Conservation (phyloP, 177 flowering plant species). For the Telopea speciosissima region DNA sequence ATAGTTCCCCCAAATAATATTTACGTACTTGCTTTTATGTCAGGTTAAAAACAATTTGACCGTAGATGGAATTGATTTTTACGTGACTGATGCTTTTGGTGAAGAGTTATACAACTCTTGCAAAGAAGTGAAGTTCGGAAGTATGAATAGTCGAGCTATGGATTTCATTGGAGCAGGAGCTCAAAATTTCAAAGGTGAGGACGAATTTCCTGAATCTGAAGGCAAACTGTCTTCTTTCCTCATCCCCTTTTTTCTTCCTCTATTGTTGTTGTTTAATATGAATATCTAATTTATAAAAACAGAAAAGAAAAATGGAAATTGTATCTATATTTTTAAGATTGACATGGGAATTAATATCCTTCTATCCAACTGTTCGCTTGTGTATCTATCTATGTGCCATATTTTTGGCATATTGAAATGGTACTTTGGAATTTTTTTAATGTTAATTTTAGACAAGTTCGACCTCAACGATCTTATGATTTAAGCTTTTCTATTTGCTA, state of each 20-base stretch:
- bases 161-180: constrained; percentile 95
- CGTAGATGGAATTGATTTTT: constrained; percentile 81
- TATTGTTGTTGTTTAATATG: too few relatives aligned
- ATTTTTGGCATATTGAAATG: not conserved
- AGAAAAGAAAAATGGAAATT: too few relatives aligned
- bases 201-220: constrained; percentile 2
- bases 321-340: too few relatives aligned
- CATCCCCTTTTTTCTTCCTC: not conserved
- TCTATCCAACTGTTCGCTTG: too few relatives aligned
- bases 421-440: not conserved
- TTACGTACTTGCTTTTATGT: constrained; percentile 21
- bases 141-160: constrained; percentile 82
- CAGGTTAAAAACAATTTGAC: constrained; percentile 76
- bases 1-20: not conserved
- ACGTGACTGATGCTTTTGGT: constrained; percentile 73
- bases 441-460: not conserved
- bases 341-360: too few relatives aligned
- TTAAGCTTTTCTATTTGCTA: not conserved
- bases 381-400: too few relatives aligned
- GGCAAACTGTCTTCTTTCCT: not conserved
- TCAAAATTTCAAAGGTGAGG: constrained; percentile 66
- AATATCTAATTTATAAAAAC: too few relatives aligned
- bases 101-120: constrained; percentile 87
- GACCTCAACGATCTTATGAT: not conserved
- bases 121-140: constrained; percentile 99